Evolutionary conservation across 1,284 basidiomycete species (phyloP), one percentile per base, ranked within the genome.

Genomic region (Tilletia setariae): DNA sequence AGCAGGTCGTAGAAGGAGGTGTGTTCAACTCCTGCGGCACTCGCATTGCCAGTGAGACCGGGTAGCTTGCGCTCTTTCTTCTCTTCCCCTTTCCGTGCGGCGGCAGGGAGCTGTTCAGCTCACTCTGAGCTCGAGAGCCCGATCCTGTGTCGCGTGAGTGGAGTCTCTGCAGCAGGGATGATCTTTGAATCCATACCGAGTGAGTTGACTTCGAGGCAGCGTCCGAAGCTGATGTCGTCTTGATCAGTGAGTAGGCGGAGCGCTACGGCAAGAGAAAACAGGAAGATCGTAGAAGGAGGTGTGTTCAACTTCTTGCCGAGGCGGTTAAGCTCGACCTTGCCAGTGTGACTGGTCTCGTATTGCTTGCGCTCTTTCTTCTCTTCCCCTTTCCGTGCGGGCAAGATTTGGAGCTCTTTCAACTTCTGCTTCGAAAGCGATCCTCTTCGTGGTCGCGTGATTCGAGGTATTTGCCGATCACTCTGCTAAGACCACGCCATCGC

Each of bases 191-290:
- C n/a, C n/a, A n/a, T n/a, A n/a, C n/a, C n/a, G n/a, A n/a, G n/a
- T n/a, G n/a, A n/a, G n/a, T n/a, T n/a, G n/a, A 77, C 79, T 11
- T 72, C 72, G 9, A 79, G 68, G 1, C 79, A 77, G 9, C 79
- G 70, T 6, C 79, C 79, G 2, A 80, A 64, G 1, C 72, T 75
- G 23, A 74, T 68, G 35, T 77, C 74, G 16, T 71, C 69, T 51
- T 79, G 43, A 44, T 44, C 43, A 11, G 43, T 44, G 19, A 44
- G 9, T 9, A 44, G 43, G 9, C 19, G 43, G 19, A 44, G 43
- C 9, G 43, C 43, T 9, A 44, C 43, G 19, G 43, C 43, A 44
- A 44, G 43, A 44, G 43, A 44, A 19, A 11, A 44, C 9, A 44
- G 43, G 43, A 44, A 44, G 43, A 44, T 44, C 11, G 43, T 44